Evolutionary conservation across 768 basidiomycete species (phyloP), one percentile per base, ranked within the genome.

Genomic region (Mycena chlorophos): DNA sequence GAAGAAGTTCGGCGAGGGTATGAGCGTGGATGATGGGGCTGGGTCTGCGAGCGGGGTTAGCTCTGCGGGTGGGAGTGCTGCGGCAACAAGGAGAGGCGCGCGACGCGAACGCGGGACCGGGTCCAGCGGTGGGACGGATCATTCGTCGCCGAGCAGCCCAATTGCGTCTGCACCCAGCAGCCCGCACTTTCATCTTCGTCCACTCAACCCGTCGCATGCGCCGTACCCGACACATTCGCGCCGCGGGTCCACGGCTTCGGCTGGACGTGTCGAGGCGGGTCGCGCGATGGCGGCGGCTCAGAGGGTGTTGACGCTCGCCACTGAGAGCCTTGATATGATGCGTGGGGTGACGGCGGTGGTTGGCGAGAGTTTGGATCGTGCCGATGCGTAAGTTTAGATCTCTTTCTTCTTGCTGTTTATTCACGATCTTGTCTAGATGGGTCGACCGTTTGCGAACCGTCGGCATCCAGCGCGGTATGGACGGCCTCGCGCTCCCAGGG

Each of bases 311-410:
- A 84, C 86, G 6, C 82, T 96, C 8, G 92, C 94, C 13, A 89
- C 88, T 14, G 94, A 96, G 75, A 94, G 92, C 66, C 66, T 96
- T 69, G 93, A 96, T 66, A 95, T 94, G 91, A 85, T 96, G 78
- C 78, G 87, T 26, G 85, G 89, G 26, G 91, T 94, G 26, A 91
- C 91, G n/a, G 80, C 83, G 3, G 91, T 95, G 22, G 88, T 95
- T 57, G 88, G 86, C 64, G 94, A 94, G 57, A 90, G 86, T 58
- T 74, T 95, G 69, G 92, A 94, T 68, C 78, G 87, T 52, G 94
- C 93, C 27, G 94, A 95, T 68, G 82, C 88, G 84, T 92, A 69
- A 40, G 86, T 81, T 6, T 55, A 46, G 26, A 48, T 37, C 57
- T 29, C 45, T 58, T 57, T 55, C 28, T 14, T 59, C 22, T 57